Conservation (phyloP, 306 rosid species). For the Psophocarpus tetragonolobus region DNA sequence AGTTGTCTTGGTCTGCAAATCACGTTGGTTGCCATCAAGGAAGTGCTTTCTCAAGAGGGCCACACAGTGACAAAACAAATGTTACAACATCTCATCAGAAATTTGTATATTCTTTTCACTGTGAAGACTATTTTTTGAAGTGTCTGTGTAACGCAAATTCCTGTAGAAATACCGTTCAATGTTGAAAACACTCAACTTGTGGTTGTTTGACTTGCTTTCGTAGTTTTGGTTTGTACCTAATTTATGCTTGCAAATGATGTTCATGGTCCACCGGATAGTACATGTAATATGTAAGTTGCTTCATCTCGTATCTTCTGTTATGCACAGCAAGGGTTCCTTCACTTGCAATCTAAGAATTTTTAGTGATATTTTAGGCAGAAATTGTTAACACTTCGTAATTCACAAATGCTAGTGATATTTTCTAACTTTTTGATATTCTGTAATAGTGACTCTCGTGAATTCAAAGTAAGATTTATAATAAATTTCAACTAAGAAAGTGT, state of each 20-base stretch:
- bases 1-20: not conserved
- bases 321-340: conserved; percentile 18
- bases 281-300: not conserved
- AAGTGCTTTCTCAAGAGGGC: not conserved
- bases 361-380: not conserved
- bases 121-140: not conserved
- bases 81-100: not conserved
- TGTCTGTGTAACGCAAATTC: not conserved
- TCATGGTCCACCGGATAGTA: not conserved
- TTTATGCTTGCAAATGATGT: not conserved
- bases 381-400: too few species aligned
- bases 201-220: not conserved
- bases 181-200: not conserved
- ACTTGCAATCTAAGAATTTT: conserved; percentile 30
- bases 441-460: too few species aligned
- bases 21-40: not conserved
- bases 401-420: too few species aligned
- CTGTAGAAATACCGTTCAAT: too few species aligned
- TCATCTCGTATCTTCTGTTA: not conserved
- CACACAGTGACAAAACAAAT: not conserved
- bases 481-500: too few species aligned
- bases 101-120: not conserved
- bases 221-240: not conserved
- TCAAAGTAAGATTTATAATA: too few species aligned
- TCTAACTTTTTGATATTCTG: too few species aligned